Evolutionary conservation across 2,329 filamentous ascomycete genomes (phyloP), one percentile per base, ranked within the genome.

Genomic region (Verticillium albo-atrum): DNA sequence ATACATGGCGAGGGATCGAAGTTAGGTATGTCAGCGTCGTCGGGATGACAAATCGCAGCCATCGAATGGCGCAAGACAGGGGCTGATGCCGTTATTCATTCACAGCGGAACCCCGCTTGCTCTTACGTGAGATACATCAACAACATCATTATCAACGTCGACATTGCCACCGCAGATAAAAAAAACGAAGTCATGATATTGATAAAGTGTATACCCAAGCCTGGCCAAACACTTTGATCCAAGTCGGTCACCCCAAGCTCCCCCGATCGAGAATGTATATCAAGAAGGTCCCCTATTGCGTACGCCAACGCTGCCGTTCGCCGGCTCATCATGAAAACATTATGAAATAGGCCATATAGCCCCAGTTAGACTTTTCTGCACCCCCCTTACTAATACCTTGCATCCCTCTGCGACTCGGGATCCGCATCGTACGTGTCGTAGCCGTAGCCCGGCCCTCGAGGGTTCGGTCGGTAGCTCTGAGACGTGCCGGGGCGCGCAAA

Each of bases 351-450:
- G 9, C 14, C 20, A 47, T 20, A 23, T n/a, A 47, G n/a, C n/a
- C 17, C 25, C 42, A 23, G 3, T 10, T 47, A 47, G 42, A 47
- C n/a, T 20, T 17, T 42, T 20, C 25, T 10, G 42, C 12, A 23
- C 4, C 17, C 6, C 42, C 42, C 20, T n/a, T 20, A 4, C 58
- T 71, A 71, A 59, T 70, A 69, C 28, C 68, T 66, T 23, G 64
- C 60, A 57, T 66, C 64, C 59, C 65, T 64, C 57, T 77, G 75
- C 17, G 71, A 68, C 60, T 77, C 75, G 25, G 71, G 52, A 20
- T 68, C 66, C 27, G 55, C 63, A 42, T 76, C 72, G 62, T 77
- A 76, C 42, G 69, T 72, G 55, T 57, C 55, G 27, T 56, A 56
- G 55, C 35, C 42, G 55, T 50, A 20, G 10, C 68, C 68, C 32